Evolutionary conservation across 2,329 filamentous ascomycete genomes (phyloP).

Genomic region (Blastomyces silverae): DNA sequence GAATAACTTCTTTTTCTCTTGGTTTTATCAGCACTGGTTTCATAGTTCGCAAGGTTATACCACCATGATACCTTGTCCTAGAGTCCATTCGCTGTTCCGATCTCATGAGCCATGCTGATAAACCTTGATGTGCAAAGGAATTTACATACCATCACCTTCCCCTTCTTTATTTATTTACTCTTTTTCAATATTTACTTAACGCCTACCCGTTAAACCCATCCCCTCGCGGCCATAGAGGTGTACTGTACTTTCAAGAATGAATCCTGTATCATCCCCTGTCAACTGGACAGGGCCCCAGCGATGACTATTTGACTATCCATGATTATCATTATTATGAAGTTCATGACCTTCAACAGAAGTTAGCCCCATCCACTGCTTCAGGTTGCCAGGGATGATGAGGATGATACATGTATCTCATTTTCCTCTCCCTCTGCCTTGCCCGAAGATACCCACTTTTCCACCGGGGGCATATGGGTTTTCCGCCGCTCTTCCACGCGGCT

Average conservation of each 20-base stretch:
- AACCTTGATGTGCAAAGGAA: not conserved
- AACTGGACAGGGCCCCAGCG: not conserved
- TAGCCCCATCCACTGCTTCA: no score
- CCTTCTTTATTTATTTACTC: no score
- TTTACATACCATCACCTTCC: no score
- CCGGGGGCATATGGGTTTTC: not conserved
- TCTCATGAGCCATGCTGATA: not conserved
- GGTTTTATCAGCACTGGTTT: not conserved
- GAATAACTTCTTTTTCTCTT: no score
- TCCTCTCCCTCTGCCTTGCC: not conserved
- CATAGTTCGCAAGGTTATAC: not conserved
- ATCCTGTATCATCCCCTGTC: not conserved
- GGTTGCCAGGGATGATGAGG: no score
- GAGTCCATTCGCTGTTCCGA: not conserved
- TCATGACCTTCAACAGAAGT: not conserved
- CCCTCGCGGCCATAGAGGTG: no score
- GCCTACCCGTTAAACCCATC: not conserved
- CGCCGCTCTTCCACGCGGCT: conserved; percentile 1
- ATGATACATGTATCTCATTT: no score
- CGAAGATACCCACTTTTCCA: not conserved
- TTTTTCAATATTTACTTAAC: not conserved
- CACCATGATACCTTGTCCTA: not conserved
- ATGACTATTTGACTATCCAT: no score
- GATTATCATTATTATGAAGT: not conserved
- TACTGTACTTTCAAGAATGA: not conserved